Evolutionary conservation across 75 land plant species (phyloP).

Genomic region (Picea glauca): DNA sequence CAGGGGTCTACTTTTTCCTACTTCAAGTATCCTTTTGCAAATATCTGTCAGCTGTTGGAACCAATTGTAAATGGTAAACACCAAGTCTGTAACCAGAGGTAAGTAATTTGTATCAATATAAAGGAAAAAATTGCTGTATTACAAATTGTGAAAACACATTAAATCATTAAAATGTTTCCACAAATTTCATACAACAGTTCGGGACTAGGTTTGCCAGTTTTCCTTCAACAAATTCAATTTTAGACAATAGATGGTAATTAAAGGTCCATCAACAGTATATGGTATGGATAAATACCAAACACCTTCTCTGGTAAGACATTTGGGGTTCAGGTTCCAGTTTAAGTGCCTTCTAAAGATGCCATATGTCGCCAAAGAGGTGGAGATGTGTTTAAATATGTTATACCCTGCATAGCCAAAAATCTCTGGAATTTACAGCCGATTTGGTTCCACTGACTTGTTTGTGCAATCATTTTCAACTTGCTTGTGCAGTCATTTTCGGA

Average conservation of each 20-base stretch:
- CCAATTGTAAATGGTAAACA: background rate
- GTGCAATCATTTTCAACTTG: too few species aligned
- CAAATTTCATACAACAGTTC: background rate
- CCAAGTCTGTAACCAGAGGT: background rate
- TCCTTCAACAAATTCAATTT: background rate
- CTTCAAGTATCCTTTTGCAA: background rate
- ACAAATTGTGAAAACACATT: background rate
- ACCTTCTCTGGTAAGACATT: too few species aligned
- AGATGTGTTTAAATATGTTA: background rate
- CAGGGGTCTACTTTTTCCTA: background rate
- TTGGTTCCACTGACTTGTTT: background rate
- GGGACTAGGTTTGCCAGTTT: background rate
- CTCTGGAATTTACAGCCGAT: background rate
- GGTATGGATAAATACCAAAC: too few species aligned
- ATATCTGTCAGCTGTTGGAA: background rate
- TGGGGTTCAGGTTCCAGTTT: background rate
- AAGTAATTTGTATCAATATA: background rate
- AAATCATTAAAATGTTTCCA: background rate
- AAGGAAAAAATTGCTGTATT: background rate
- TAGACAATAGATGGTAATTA: too few species aligned
- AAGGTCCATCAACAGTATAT: too few species aligned
- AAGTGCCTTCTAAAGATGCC: background rate
- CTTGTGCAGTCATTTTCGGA: constrained; percentile 1
- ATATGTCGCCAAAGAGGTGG: background rate
- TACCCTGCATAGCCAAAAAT: background rate